A percentile compares a stretch with the other conserved stretches of the same genome.
Evolutionary conservation across 208 protist genomes (phyloP).

Genomic region (Wallacemonas collosoma): DNA sequence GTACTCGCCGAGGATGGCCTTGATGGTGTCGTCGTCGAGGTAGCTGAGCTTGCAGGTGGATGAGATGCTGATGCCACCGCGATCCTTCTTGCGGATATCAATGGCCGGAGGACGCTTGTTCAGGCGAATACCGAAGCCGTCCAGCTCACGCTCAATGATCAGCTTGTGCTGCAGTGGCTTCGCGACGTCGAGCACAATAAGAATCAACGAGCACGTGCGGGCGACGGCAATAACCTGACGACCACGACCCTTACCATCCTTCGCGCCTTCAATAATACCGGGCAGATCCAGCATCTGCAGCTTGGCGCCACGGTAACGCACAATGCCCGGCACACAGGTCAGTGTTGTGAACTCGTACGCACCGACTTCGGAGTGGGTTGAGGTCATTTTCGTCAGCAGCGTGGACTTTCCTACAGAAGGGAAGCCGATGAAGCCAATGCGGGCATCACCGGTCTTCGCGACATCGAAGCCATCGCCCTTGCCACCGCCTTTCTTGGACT

Average conservation of each 20-base stretch:
- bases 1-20: constrained; percentile 94
- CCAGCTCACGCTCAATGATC: constrained; percentile 97
- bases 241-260: constrained; percentile 99
- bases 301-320: constrained; percentile 95
- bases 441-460: constrained; percentile 96
- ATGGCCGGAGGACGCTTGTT: constrained; percentile 98
- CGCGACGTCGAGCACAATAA: constrained; percentile 98
- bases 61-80: constrained; percentile 88
- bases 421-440: constrained; percentile 97
- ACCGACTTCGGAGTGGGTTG: constrained; percentile 96
- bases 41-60: constrained; percentile 90
- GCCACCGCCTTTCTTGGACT: constrained; percentile 87
- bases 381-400: constrained; percentile 97
- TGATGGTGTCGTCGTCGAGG: constrained; percentile 93
- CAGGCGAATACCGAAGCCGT: constrained; percentile 99
- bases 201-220: constrained; percentile 97
- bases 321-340: constrained; percentile 97
- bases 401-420: constrained; percentile 98
- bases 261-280: constrained; percentile 99
- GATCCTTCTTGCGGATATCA: constrained; percentile 95
- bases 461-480: constrained; percentile 98
- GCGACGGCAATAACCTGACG: constrained; percentile 97
- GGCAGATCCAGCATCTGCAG: constrained; percentile 96
- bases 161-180: constrained; percentile 97
- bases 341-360: constrained; percentile 99